Base-by-base conservation (phyloP, 1,139 yeast species). In the Geotrichum reessii region DNA sequence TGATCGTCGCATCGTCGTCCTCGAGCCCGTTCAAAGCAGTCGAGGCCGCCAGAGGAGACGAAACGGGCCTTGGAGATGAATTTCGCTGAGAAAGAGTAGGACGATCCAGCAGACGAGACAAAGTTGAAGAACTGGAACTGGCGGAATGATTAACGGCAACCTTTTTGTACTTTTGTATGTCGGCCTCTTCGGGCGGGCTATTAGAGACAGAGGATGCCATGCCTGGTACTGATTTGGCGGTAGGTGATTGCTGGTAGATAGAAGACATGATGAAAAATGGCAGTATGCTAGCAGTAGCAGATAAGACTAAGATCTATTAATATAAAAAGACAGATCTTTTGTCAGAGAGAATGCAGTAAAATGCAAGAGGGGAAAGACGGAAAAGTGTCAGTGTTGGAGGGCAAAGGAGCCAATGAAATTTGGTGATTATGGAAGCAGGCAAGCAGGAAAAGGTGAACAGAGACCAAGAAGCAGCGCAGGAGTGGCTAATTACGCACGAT, bases 41-140 rank as follows among this genome's bases (percentile, higher is more conserved):
- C n/a, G 27, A 51, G 12, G 49, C 19, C 31, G 58, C 55, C 42
- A 46, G 25, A 25, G 55, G 47, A 33, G 40, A 47, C 8, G 49
- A 8, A 3, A n/a, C 31, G 28, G 49, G 49, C 17, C 27, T 17
- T 21, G 49, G 49, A 19, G 55, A 52, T 19, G 55, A 44, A 7
- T 47, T 52, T 11, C 54, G 44, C 22, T 33, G 50, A 17, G 44
- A n/a, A n/a, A n/a, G n/a, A n/a, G n/a, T 19, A 42, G 57, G 57
- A 14, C 57, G 31, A 27, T 59, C 61, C 8, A 61, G 53, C 21
- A 61, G 33, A 19, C 51, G 55, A 9, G 62, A 51, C 22, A 61
- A 47, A 19, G 63, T 55, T 17, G 63, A 61, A 14, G 61, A 53
- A 28, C 62, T 55, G 17, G 62, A 57, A 25, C 58, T 47, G 12